These are phyloP conservation scores for Sporothrix luriei DNA, from an alignment of 2,329 filamentous ascomycete genomes.

Conservation along the genomic window DNA sequence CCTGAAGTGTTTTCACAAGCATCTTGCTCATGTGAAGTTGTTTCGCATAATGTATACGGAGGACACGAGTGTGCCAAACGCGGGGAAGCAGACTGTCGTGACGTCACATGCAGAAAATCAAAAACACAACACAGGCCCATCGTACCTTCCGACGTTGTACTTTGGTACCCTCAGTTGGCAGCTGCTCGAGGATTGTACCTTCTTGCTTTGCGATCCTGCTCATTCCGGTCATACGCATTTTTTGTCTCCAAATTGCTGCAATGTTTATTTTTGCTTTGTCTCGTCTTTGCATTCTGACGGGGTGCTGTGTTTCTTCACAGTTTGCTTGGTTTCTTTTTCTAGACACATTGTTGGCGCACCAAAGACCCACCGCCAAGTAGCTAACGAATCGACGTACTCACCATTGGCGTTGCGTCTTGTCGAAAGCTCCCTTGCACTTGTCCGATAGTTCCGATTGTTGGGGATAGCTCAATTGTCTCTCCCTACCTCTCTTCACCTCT, in stretches of 20 bases:
- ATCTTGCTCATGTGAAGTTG: background rate
- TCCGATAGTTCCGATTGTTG: slow-evolving; percentile 15
- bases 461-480: background rate
- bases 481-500: background rate
- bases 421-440: background rate
- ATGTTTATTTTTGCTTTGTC: background rate
- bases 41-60: no score
- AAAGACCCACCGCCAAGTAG: slow-evolving; percentile 3
- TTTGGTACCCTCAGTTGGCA: slow-evolving; percentile 1
- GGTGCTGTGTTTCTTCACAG: background rate
- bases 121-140: background rate
- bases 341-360: background rate
- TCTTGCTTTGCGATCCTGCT: background rate
- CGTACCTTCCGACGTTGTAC: background rate
- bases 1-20: background rate
- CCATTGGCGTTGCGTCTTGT: background rate
- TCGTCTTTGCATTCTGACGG: background rate
- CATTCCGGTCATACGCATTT: background rate
- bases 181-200: slow-evolving; percentile 3
- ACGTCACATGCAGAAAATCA: background rate
- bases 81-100: background rate
- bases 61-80: background rate
- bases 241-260: background rate
- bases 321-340: slow-evolving; percentile 7
- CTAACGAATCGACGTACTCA: background rate